Conservation (phyloP, 495 filamentous ascomycete genomes). For the Clohesyomyces aquaticus region DNA sequence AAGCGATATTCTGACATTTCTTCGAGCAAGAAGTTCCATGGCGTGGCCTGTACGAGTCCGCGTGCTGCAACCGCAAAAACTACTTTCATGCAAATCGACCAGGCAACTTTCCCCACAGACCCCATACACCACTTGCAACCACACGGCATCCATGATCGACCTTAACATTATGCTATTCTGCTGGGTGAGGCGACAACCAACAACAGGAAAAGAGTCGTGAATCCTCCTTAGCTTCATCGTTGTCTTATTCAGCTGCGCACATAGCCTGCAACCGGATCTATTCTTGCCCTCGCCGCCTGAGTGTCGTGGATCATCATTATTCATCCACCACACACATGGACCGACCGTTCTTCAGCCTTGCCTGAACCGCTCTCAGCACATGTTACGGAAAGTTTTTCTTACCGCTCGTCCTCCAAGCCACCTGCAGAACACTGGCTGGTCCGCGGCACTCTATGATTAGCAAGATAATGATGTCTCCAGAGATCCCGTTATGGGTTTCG, state of each 20-base stretch:
- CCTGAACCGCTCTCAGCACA: conserved; percentile 1
- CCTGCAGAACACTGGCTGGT: conserved; percentile 1
- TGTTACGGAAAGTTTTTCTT: conserved; percentile 13
- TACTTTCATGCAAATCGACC: conserved; percentile 21
- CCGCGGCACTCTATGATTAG: neutral
- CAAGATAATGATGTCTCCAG: neutral
- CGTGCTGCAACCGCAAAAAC: conserved; percentile 17
- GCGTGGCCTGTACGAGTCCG: conserved; percentile 12
- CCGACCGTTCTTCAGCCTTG: conserved; percentile 13
- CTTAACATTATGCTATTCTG: neutral
- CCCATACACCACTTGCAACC: neutral
- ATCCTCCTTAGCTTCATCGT: no score
- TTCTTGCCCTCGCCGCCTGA: neutral
- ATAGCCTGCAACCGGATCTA: neutral
- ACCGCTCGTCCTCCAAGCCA: neutral
- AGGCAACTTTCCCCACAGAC: conserved; percentile 4
- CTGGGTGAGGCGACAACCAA: no score
- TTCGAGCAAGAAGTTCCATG: neutral
- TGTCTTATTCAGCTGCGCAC: no score
- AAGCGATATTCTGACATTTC: conserved; percentile 25
- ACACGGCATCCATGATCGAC: conserved; percentile 3
- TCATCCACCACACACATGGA: conserved; percentile 17
- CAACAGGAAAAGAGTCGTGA: no score
- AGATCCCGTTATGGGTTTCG: neutral
- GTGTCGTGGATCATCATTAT: conserved; percentile 3